A percentile compares a stretch with the other conserved stretches of the same genome.
These are phyloP conservation scores for Diplodia scrobiculata DNA, from an alignment of 2,329 filamentous ascomycete species.

Conservation along the genomic window DNA sequence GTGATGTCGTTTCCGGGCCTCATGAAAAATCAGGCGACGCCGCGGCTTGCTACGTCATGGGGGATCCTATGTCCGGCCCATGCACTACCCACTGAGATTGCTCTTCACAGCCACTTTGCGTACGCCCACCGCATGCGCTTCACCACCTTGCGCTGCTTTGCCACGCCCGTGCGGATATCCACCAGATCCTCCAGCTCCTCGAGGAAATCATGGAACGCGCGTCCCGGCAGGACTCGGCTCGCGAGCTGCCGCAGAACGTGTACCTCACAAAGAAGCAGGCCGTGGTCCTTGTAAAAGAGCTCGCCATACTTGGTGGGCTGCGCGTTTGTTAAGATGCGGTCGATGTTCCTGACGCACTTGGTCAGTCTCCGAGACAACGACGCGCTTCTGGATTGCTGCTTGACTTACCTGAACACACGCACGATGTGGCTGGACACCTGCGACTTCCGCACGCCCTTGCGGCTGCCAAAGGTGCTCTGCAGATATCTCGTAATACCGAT, in stretches of 20 bases:
- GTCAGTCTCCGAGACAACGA: slow-evolving; percentile 20
- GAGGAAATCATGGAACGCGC: slow-evolving; percentile 79
- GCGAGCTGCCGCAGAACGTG: slow-evolving; percentile 76
- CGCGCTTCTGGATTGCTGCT: slow-evolving; percentile 1
- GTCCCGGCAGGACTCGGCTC: slow-evolving; percentile 66
- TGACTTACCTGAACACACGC: slow-evolving; percentile 32
- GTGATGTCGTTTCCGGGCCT: not conserved
- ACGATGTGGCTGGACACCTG: slow-evolving; percentile 50
- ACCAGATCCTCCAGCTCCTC: slow-evolving; percentile 86
- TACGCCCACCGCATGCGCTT: slow-evolving; percentile 90
- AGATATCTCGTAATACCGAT: slow-evolving; percentile 75
- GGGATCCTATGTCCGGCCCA: not conserved
- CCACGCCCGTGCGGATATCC: slow-evolving; percentile 74
- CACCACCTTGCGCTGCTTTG: slow-evolving; percentile 75
- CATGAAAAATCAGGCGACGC: too few relatives aligned
- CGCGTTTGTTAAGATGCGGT: slow-evolving; percentile 61
- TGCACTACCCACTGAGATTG: slow-evolving; percentile 1
- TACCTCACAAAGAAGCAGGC: slow-evolving; percentile 84
- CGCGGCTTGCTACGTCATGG: not conserved
- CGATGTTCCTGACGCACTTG: slow-evolving; percentile 64
- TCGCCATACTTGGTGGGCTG: slow-evolving; percentile 70
- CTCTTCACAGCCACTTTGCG: slow-evolving; percentile 63
- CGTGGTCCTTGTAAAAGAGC: slow-evolving; percentile 89
- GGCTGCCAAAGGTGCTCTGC: slow-evolving; percentile 66
- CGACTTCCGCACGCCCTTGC: slow-evolving; percentile 74